Percentiles rank a stretch among this genome's conserved stretches.
These are phyloP conservation scores for Digitaria exilis DNA, from an alignment of 202 grass and related monocot species.

Conservation along the genomic window DNA sequence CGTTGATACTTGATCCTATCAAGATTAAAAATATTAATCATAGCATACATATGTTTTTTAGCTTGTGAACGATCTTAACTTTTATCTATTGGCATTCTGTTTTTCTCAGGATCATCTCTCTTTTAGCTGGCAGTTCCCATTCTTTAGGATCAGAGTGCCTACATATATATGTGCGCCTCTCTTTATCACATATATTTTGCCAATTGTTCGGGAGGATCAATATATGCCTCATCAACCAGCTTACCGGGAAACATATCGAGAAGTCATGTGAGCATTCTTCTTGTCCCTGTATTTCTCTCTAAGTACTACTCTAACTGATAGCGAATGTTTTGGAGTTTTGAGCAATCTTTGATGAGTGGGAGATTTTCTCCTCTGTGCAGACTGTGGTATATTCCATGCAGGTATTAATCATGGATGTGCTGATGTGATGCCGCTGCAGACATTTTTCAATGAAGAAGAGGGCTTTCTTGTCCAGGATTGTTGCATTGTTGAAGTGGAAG, in stretches of 20 bases:
- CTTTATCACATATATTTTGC: neutral
- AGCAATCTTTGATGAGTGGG: neutral
- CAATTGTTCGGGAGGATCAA: neutral
- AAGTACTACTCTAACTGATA: neutral
- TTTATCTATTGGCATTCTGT: neutral
- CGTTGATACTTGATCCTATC: neutral
- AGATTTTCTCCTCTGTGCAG: neutral
- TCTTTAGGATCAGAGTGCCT: no score
- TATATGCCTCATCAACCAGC: neutral
- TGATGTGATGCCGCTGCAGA: neutral
- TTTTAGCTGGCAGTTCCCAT: neutral
- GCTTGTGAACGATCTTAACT: neutral
- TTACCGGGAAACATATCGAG: neutral
- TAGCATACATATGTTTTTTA: neutral
- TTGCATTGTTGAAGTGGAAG: conserved; percentile 2
- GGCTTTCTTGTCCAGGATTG: neutral
- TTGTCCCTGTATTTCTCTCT: neutral
- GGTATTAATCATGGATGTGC: neutral
- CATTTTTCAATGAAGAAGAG: neutral
- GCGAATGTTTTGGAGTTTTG: neutral
- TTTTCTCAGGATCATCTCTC: neutral
- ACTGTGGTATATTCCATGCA: neutral
- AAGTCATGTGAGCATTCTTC: conserved; percentile 1
- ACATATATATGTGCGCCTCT: neutral
- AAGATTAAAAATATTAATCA: neutral